Percentiles rank a stretch among this genome's conserved stretches.
phyloP scores from a whole-genome alignment of 305 asterid species.

The Ajuga reptans region DNA sequence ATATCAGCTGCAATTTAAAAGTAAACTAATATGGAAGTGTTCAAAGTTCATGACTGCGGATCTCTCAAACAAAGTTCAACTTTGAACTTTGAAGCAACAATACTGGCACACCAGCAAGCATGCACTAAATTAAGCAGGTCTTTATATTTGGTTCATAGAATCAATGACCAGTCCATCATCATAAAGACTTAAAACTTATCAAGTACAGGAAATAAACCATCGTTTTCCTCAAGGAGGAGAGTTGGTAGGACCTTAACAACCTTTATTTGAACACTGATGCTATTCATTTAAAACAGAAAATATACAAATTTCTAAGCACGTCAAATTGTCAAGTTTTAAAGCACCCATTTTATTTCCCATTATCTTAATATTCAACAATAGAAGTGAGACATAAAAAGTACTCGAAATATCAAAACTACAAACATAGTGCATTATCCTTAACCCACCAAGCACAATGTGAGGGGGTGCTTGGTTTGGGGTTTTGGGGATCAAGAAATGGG shows the following conservation, averaged over 20 bases:
- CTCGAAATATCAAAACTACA: background rate
- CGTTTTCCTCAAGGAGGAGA: background rate
- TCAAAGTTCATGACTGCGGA: constrained; percentile 7
- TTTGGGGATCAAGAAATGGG: too few species aligned
- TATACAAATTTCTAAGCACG: background rate
- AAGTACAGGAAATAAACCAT: background rate
- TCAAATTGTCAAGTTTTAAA: background rate
- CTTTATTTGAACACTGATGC: background rate
- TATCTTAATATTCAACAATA: background rate
- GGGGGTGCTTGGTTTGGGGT: too few species aligned
- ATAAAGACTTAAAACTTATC: background rate
- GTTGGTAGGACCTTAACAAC: background rate
- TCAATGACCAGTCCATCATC: background rate
- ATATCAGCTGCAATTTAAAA: constrained; percentile 13
- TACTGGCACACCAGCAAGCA: background rate
- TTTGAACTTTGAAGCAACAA: background rate
- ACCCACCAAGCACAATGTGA: background rate
- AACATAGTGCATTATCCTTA: background rate
- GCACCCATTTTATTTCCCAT: background rate
- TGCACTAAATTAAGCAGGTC: background rate
- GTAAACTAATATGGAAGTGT: background rate
- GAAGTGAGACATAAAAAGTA: background rate
- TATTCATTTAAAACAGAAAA: background rate
- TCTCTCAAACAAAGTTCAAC: background rate
- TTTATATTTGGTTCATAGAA: background rate